Base-by-base conservation (phyloP, 192 early-diverging fungal genomes). In the Lobosporangium transversale region DNA sequence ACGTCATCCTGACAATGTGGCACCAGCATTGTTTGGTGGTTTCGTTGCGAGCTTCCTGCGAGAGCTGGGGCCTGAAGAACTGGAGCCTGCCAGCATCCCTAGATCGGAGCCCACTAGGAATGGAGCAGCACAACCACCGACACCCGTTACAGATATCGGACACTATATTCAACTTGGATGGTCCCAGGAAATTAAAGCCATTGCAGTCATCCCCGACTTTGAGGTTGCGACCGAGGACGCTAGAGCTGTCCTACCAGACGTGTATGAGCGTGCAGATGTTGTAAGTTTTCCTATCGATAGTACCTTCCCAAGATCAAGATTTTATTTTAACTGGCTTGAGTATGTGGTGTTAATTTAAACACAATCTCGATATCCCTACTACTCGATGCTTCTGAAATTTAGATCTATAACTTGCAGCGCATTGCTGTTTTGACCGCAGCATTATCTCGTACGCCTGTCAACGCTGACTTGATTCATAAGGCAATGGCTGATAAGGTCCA, bases 401-500 rank as follows among this genome's bases (percentile, higher is more conserved):
- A 88, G 86, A 76, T 88, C 29, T 98, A 94, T 70, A 99, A 99
- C 78, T 84, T 99, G 61, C 96, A 97, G 83, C 88, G 98, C 35
- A 70, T 97, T 37, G 90, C 96, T n/a, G 94, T 98, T 33, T 89
- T 99, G 59, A 92, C 91, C 33, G 89, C 89, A 14, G 93, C 92
- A 17, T 85, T 98, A 35, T 90, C 89, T 45, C 82, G 79, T 27
- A 85, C 90, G 27, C 85, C 89, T 6, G 91, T 90, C 30, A 85
- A 93, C 68, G 84, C 94, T 3, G 86, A 88, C 69, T 63, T 95
- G 32, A 91, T 99, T 67, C 90, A 84, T 70, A 91, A 93, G 56
- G 94, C 96, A 7, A 98, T 99, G 97, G 89, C 89, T 62, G 98
- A 99, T 83, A 87, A 89, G 70, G 81, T 98, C n/a, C 98, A 99